Evolutionary conservation across 2,329 filamentous ascomycete species (phyloP).

Genomic region (Penicillium sp.): DNA sequence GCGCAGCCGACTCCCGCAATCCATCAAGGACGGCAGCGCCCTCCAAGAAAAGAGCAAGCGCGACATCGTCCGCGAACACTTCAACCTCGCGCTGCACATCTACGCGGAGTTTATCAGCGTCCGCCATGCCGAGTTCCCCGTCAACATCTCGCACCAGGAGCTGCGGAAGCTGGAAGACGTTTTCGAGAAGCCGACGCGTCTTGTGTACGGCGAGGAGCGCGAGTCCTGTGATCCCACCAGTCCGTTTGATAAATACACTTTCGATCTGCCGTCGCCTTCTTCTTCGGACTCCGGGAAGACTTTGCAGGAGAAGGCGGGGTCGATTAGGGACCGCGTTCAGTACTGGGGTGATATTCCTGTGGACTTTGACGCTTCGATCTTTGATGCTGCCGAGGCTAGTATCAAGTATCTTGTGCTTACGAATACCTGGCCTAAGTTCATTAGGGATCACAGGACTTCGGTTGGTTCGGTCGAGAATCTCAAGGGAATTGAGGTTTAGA

Average conservation of each 20-base stretch:
- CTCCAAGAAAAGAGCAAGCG: constrained; percentile 20
- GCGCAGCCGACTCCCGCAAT: constrained; percentile 35
- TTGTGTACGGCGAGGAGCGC: constrained; percentile 37
- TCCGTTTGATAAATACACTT: constrained; percentile 27
- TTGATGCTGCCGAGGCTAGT: constrained; percentile 51
- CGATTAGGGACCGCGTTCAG: constrained; percentile 25
- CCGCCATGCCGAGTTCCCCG: constrained; percentile 55
- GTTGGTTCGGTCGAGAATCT: constrained; percentile 13
- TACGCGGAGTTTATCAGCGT: constrained; percentile 55
- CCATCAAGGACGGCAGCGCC: constrained; percentile 15
- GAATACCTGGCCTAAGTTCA: constrained; percentile 54
- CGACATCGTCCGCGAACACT: constrained; percentile 43
- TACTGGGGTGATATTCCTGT: constrained; percentile 34
- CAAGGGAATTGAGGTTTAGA: constrained; percentile 6
- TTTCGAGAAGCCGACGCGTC: constrained; percentile 47
- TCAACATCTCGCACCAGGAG: constrained; percentile 55
- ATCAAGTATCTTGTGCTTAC: constrained; percentile 60
- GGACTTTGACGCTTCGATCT: constrained; percentile 46
- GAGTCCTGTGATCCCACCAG: constrained; percentile 33
- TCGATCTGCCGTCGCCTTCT: constrained; percentile 18
- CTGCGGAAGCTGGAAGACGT: constrained; percentile 48
- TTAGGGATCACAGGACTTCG: constrained; percentile 19
- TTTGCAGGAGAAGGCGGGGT: constrained; percentile 9
- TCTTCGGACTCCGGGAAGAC: constrained; percentile 18
- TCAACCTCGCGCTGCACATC: constrained; percentile 52